Percentiles rank a stretch among this genome's conserved stretches.
phyloP scores from a whole-genome alignment of 2,329 filamentous ascomycete genomes.

The Emmonsiellopsis sp. region DNA sequence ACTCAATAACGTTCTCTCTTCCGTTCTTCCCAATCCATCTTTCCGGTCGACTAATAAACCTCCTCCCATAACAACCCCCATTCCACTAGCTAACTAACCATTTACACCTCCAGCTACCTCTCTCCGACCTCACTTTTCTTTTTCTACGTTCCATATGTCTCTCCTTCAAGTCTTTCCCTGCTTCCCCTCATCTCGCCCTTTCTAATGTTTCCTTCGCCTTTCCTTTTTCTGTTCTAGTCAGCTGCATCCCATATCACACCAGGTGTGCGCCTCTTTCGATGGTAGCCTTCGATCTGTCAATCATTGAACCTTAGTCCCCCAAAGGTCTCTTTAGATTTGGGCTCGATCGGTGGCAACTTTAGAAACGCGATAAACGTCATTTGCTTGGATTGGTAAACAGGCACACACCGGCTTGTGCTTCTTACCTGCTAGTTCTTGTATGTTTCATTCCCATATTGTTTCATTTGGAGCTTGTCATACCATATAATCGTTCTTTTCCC shows the following conservation, averaged over 20 bases:
- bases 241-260: not conserved
- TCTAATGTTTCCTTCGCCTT: not conserved
- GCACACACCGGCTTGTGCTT: not conserved
- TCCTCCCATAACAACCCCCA: not conserved
- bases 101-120: not conserved
- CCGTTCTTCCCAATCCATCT: not conserved
- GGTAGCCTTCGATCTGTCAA: constrained; percentile 1
- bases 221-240: not conserved
- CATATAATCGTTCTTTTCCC: not conserved
- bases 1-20: not conserved
- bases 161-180: not conserved
- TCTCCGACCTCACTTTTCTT: not conserved
- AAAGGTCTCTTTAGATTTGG: constrained; percentile 1
- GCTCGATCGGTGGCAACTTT: not conserved
- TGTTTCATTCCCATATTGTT: constrained; percentile 1
- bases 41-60: not conserved
- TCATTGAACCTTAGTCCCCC: constrained; percentile 4
- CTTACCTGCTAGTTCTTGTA: not conserved
- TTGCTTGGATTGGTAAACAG: not conserved
- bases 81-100: not conserved
- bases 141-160: not conserved
- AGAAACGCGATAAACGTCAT: not conserved
- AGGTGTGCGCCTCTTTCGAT: constrained; percentile 2
- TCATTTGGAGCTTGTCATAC: constrained; percentile 3
- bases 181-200: not conserved